Conservation (phyloP, 495 filamentous ascomycete genomes). For the Podospora didyma region DNA sequence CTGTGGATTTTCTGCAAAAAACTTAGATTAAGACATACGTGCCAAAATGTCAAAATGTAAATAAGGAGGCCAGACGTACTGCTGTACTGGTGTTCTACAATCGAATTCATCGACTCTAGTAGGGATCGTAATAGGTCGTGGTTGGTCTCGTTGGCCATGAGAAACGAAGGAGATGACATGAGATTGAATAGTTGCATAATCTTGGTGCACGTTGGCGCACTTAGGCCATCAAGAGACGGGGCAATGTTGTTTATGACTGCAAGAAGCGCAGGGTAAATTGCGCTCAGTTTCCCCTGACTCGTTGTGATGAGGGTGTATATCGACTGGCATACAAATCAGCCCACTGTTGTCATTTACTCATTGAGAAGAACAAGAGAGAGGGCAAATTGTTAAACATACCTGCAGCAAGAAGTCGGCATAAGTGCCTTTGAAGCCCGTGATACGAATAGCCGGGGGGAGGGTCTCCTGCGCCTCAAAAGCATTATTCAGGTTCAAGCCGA, state of each 20-base stretch:
- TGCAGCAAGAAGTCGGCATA: slow-evolving; percentile 95
- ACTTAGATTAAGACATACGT: slow-evolving; percentile 23
- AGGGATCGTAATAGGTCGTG: slow-evolving; percentile 76
- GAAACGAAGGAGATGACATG: slow-evolving; percentile 91
- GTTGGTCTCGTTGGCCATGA: slow-evolving; percentile 94
- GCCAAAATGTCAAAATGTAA: not conserved
- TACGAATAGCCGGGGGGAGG: slow-evolving; percentile 72
- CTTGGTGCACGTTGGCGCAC: slow-evolving; percentile 70
- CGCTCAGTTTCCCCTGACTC: slow-evolving; percentile 85
- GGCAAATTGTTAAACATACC: slow-evolving; percentile 60
- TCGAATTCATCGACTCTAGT: slow-evolving; percentile 85
- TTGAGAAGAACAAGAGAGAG: too few species aligned
- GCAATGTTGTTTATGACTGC: slow-evolving; percentile 92
- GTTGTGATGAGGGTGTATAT: slow-evolving; percentile 89
- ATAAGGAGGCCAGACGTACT: too few species aligned
- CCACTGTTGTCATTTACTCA: not conserved
- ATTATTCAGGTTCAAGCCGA: slow-evolving; percentile 86
- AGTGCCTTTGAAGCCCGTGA: slow-evolving; percentile 79
- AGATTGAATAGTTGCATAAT: slow-evolving; percentile 85
- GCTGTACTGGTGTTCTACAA: slow-evolving; percentile 86
- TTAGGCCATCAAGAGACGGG: slow-evolving; percentile 73
- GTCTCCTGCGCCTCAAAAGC: slow-evolving; percentile 86
- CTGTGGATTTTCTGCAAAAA: slow-evolving; percentile 65
- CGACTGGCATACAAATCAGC: slow-evolving; percentile 60
- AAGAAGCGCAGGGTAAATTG: slow-evolving; percentile 88